phyloP scores from a whole-genome alignment of 2,329 filamentous ascomycete genomes.

The Xylariaceae sp. region DNA sequence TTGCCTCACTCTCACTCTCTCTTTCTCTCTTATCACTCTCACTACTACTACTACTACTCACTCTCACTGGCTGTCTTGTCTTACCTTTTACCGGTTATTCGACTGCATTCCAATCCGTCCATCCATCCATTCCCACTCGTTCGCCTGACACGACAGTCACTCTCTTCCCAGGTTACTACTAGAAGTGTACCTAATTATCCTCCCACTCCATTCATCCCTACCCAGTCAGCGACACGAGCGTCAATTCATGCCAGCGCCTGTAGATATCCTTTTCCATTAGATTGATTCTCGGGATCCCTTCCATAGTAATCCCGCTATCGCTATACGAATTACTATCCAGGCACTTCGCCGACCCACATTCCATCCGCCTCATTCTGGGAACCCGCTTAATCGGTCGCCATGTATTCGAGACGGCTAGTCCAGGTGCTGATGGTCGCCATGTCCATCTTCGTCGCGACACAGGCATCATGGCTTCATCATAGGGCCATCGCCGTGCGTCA shows the following conservation, averaged over 20 bases:
- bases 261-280: neutral
- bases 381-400: slow-evolving; percentile 28
- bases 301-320: neutral
- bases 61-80: neutral
- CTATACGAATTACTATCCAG: neutral
- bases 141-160: slow-evolving; percentile 1
- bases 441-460: slow-evolving; percentile 42
- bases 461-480: slow-evolving; percentile 36
- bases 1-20: neutral
- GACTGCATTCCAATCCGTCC: neutral
- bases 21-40: neutral
- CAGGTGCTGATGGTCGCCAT: slow-evolving; percentile 47
- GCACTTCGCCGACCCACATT: neutral
- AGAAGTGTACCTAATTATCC: neutral
- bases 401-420: slow-evolving; percentile 44
- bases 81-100: neutral
- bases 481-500: slow-evolving; percentile 26
- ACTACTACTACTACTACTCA: neutral
- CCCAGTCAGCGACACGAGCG: neutral
- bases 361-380: neutral
- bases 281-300: neutral
- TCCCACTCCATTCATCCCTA: neutral
- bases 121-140: neutral
- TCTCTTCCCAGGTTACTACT: neutral
- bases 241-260: slow-evolving; percentile 2